Conservation (phyloP, 1,284 basidiomycete genomes). For the Pseudozyma sp. region DNA sequence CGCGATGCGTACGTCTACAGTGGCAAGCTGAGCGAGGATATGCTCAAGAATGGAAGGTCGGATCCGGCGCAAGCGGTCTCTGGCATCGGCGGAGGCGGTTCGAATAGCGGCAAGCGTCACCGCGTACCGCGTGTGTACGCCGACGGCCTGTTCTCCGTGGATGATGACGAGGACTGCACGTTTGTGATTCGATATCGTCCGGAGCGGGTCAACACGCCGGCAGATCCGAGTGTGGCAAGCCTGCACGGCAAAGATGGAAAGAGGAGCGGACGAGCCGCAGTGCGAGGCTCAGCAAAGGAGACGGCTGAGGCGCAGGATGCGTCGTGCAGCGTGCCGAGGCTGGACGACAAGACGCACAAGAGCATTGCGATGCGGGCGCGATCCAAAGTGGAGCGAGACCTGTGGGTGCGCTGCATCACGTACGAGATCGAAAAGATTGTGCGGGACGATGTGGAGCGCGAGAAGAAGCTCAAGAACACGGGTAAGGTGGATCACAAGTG, state of each 20-base stretch:
- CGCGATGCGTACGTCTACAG: conserved; percentile 67
- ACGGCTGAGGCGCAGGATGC: conserved; percentile 5
- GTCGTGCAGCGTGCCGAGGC: conserved; percentile 70
- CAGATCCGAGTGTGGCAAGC: conserved; percentile 30
- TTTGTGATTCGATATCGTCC: conserved; percentile 65
- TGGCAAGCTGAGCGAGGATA: conserved; percentile 60
- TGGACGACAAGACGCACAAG: conserved; percentile 75
- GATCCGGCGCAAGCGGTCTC: conserved; percentile 50
- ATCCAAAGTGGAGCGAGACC: conserved; percentile 82
- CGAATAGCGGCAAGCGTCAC: conserved; percentile 48
- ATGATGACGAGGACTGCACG: conserved; percentile 67
- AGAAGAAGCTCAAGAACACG: conserved; percentile 59
- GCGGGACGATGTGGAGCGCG: conserved; percentile 63
- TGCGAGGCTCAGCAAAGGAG: background rate
- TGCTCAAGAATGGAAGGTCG: conserved; percentile 50
- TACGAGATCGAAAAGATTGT: conserved; percentile 81
- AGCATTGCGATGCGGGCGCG: conserved; percentile 78
- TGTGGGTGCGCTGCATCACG: conserved; percentile 87
- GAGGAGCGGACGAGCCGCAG: background rate
- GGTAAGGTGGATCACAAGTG: conserved; percentile 46
- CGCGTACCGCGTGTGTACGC: conserved; percentile 62
- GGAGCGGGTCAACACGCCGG: conserved; percentile 47
- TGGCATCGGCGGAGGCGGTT: conserved; percentile 45
- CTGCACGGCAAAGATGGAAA: conserved; percentile 18
- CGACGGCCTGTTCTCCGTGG: conserved; percentile 61